phyloP scores from a whole-genome alignment of 176 grass and related monocot genomes.

The Olyra latifolia region DNA sequence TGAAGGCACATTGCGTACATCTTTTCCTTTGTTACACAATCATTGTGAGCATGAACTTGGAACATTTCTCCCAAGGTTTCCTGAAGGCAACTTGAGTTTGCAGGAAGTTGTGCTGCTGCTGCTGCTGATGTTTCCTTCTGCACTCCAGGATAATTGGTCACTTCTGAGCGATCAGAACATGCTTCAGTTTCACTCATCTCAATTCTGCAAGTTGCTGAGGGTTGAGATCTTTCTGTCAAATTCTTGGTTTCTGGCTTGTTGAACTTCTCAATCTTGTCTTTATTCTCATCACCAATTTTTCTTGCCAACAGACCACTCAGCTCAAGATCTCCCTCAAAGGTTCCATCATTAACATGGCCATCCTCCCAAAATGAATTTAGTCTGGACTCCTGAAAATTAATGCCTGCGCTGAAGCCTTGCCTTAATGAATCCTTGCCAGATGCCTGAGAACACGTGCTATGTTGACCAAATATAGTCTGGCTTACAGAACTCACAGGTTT shows the following conservation, averaged over 20 bases:
- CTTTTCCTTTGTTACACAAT: constrained; percentile 30
- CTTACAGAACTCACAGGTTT: constrained; percentile 28
- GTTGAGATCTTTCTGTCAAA: constrained; percentile 23
- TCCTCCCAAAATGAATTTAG: constrained; percentile 34
- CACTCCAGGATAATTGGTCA: constrained; percentile 35
- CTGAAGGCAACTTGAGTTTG: constrained; percentile 29
- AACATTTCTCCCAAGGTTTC: constrained; percentile 34
- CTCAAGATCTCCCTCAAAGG: constrained; percentile 32
- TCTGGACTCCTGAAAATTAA: constrained; percentile 37
- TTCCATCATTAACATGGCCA: constrained; percentile 25
- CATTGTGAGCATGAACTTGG: constrained; percentile 24
- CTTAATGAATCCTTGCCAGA: constrained; percentile 41
- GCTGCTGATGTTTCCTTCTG: constrained; percentile 28
- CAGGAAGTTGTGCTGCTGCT: constrained; percentile 33
- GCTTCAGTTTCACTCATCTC: constrained; percentile 32
- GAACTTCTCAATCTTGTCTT: constrained; percentile 17
- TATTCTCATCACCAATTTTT: constrained; percentile 22
- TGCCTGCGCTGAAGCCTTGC: constrained; percentile 39
- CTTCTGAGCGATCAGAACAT: constrained; percentile 39
- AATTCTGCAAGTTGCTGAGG: constrained; percentile 26
- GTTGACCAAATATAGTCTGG: constrained; percentile 23
- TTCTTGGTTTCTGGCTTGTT: constrained; percentile 38
- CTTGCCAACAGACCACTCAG: constrained; percentile 28
- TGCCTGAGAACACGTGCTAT: constrained; percentile 2
- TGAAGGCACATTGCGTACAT: constrained; percentile 39